A percentile compares a stretch with the other conserved stretches of the same genome.
Conservation (phyloP, 805 yeast species). For the Deakozyma indianensis region DNA sequence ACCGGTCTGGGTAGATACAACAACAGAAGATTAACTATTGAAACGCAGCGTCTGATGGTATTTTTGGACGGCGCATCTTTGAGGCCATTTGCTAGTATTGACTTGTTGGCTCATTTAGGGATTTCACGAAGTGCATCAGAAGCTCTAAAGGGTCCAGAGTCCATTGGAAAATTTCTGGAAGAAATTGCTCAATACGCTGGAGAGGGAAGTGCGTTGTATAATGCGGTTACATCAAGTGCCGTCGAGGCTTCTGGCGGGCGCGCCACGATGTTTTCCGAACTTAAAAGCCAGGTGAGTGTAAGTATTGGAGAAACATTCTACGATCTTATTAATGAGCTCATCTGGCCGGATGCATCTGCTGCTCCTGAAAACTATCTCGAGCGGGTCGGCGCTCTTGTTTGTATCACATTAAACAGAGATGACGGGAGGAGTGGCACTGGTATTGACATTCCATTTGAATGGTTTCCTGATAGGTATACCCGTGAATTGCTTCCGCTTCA, state of each 20-base stretch:
- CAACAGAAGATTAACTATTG: background rate
- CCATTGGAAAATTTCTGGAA: background rate
- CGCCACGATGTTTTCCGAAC: background rate
- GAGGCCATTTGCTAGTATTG: background rate
- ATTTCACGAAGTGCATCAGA: background rate
- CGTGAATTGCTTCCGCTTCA: background rate
- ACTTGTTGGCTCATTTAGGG: background rate
- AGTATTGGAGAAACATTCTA: background rate
- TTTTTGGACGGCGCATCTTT: background rate
- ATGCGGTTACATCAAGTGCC: background rate
- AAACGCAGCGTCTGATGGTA: background rate
- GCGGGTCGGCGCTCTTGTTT: background rate
- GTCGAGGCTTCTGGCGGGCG: background rate
- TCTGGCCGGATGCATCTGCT: background rate
- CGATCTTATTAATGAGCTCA: background rate
- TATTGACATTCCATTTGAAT: background rate
- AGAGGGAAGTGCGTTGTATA: background rate
- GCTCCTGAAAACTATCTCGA: background rate
- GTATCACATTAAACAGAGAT: background rate
- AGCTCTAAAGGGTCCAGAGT: background rate
- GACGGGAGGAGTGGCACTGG: background rate
- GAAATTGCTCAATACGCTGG: background rate
- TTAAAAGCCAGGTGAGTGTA: background rate
- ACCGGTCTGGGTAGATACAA: background rate
- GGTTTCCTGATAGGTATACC: background rate